Evolutionary conservation across 495 filamentous ascomycete genomes (phyloP).

Genomic region (Hypoxylon intermedium): DNA sequence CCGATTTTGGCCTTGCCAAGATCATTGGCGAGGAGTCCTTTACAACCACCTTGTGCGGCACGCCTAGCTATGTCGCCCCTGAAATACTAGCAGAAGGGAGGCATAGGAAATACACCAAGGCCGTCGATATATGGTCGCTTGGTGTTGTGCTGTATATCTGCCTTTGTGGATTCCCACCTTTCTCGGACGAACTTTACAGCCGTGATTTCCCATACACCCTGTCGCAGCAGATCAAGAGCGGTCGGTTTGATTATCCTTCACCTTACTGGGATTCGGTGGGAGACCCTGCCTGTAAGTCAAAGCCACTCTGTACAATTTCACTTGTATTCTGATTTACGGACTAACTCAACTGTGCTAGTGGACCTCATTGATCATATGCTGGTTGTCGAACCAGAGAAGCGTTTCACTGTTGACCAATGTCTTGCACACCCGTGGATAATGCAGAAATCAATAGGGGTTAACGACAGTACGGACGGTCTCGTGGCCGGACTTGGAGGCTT

Average conservation of each 20-base stretch:
- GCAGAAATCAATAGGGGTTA: slow-evolving; percentile 57
- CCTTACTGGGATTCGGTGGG: slow-evolving; percentile 97
- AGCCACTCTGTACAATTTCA: background rate
- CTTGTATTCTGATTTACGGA: background rate
- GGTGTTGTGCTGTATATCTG: slow-evolving; percentile 99
- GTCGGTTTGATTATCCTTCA: slow-evolving; percentile 90
- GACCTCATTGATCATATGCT: slow-evolving; percentile 97
- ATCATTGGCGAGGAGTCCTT: slow-evolving; percentile 99
- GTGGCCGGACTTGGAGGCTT: slow-evolving; percentile 80
- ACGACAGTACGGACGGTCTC: slow-evolving; percentile 92
- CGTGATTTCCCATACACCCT: slow-evolving; percentile 83
- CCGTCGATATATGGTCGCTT: slow-evolving; percentile 96
- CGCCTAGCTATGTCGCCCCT: slow-evolving; percentile 94
- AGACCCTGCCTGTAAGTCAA: slow-evolving; percentile 71
- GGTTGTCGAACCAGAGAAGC: slow-evolving; percentile 78
- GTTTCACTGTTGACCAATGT: slow-evolving; percentile 89
- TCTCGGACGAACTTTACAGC: slow-evolving; percentile 89
- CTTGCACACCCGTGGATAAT: slow-evolving; percentile 91
- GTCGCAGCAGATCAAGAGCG: slow-evolving; percentile 87
- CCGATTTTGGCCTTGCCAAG: slow-evolving; percentile 97
- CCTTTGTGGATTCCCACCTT: slow-evolving; percentile 96
- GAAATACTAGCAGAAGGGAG: slow-evolving; percentile 85
- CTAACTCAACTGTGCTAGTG: slow-evolving; percentile 53
- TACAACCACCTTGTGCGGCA: slow-evolving; percentile 95
- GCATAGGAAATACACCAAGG: slow-evolving; percentile 87